Conservation (phyloP, 352 stramenopile genomes). For the Pythium guiyangense region DNA sequence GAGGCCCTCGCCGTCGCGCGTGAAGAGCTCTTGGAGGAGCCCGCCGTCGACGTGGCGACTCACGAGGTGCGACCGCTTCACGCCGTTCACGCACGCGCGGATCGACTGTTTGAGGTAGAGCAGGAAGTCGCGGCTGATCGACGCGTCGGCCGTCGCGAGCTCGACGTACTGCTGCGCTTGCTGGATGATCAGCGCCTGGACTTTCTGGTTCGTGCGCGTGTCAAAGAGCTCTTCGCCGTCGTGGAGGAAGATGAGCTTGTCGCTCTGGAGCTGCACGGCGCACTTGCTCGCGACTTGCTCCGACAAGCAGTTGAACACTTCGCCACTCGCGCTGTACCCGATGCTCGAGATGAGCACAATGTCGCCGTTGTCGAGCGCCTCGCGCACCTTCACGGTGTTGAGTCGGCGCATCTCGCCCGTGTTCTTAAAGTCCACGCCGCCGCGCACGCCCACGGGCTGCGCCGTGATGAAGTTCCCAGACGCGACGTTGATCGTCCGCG, state of each 20-base stretch:
- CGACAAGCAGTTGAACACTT: conserved; percentile 91
- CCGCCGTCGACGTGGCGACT: conserved; percentile 84
- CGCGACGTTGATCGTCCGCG: conserved; percentile 88
- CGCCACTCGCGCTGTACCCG: conserved; percentile 93
- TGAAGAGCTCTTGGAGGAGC: conserved; percentile 97
- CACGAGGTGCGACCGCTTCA: conserved; percentile 83
- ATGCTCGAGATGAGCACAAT: conserved; percentile 97
- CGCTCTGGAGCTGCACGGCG: conserved; percentile 69
- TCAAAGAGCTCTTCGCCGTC: conserved; percentile 86
- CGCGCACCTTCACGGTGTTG: conserved; percentile 89
- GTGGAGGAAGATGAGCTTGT: conserved; percentile 90
- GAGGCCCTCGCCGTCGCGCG: conserved; percentile 93
- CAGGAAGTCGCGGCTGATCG: conserved; percentile 66
- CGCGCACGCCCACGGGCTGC: conserved; percentile 83
- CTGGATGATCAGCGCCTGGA: conserved; percentile 76
- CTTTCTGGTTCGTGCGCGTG: conserved; percentile 69
- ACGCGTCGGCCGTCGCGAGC: conserved; percentile 42
- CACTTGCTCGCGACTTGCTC: conserved; percentile 88
- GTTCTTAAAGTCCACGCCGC: conserved; percentile 87
- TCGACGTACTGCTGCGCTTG: conserved; percentile 83
- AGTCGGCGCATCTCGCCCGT: conserved; percentile 93
- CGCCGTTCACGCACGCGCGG: conserved; percentile 75
- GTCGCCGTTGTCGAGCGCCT: conserved; percentile 91
- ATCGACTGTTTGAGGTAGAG: conserved; percentile 85
- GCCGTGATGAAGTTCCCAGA: conserved; percentile 97